A percentile compares a stretch with the other conserved stretches of the same genome.
Conservation (phyloP, 148 eudicot genomes). For the Vaccinium darrowii region DNA sequence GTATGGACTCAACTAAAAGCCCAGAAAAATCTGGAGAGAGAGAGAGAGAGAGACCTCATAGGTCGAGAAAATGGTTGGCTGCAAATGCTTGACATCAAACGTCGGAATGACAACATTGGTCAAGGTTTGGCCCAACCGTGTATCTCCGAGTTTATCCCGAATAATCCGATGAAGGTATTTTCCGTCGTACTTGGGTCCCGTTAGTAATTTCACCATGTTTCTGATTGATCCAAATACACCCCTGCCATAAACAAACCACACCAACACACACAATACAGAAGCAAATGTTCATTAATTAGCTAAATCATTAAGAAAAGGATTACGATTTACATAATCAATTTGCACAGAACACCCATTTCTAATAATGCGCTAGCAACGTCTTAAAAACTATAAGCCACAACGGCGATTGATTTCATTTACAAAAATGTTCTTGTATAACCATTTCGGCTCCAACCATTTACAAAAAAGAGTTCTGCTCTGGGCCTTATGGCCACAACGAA, state of each 20-base stretch:
- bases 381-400: too few relatives aligned
- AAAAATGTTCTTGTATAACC: too few relatives aligned
- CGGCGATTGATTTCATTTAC: too few relatives aligned
- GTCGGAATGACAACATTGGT: constrained; percentile 24
- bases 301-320: neutral
- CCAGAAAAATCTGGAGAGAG: neutral
- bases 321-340: neutral
- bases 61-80: constrained; percentile 24
- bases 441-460: too few relatives aligned
- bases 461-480: too few relatives aligned
- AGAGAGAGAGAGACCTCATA: constrained; percentile 15
- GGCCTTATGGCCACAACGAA: neutral
- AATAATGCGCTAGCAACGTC: too few relatives aligned
- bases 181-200: constrained; percentile 25
- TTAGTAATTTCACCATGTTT: neutral
- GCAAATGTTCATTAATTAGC: neutral
- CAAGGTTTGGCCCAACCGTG: constrained; percentile 14
- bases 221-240: neutral
- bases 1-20: neutral
- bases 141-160: constrained; percentile 12
- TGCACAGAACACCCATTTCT: too few relatives aligned
- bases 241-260: neutral
- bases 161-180: constrained; percentile 15
- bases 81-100: constrained; percentile 19
- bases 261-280: neutral